Conservation (phyloP, 257 asterid genomes). For the Nicotiana sylvestris region DNA sequence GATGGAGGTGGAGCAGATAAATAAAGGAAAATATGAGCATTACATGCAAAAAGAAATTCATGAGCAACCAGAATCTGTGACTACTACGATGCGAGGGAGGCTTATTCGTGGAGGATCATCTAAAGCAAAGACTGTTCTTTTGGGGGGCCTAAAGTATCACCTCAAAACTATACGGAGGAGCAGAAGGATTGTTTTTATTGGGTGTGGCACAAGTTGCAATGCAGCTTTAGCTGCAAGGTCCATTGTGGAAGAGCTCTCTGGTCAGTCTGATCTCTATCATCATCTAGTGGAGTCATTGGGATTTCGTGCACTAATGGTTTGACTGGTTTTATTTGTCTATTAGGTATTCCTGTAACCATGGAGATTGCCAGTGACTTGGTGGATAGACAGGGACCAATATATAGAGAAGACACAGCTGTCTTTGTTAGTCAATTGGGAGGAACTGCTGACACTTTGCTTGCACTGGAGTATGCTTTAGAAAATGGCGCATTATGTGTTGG, state of each 20-base stretch:
- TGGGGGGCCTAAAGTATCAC: slow-evolving; percentile 96
- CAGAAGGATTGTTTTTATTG: slow-evolving; percentile 89
- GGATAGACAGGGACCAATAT: slow-evolving; percentile 96
- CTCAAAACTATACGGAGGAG: slow-evolving; percentile 91
- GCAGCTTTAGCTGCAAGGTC: slow-evolving; percentile 98
- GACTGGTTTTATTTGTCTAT: background rate
- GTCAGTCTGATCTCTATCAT: slow-evolving; percentile 29
- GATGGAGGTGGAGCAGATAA: slow-evolving; percentile 97
- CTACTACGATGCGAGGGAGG: slow-evolving; percentile 95
- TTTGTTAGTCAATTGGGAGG: slow-evolving; percentile 98
- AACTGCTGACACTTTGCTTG: slow-evolving; percentile 94
- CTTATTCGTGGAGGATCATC: slow-evolving; percentile 88
- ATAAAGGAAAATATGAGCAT: slow-evolving; percentile 89
- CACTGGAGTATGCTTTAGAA: slow-evolving; percentile 88
- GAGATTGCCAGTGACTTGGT: slow-evolving; percentile 97
- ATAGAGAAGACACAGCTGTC: slow-evolving; percentile 91
- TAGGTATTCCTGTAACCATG: slow-evolving; percentile 94
- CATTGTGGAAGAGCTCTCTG: slow-evolving; percentile 92
- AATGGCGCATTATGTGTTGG: slow-evolving; percentile 96
- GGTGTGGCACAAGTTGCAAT: slow-evolving; percentile 95
- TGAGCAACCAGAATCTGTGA: slow-evolving; percentile 93
- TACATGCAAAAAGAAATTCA: slow-evolving; percentile 99
- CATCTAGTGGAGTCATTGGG: no score
- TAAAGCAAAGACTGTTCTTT: slow-evolving; percentile 82
- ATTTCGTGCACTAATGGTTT: background rate